Evolutionary conservation across 2,329 filamentous ascomycete species (phyloP).

Genomic region (Cucurbitaria berberidis): DNA sequence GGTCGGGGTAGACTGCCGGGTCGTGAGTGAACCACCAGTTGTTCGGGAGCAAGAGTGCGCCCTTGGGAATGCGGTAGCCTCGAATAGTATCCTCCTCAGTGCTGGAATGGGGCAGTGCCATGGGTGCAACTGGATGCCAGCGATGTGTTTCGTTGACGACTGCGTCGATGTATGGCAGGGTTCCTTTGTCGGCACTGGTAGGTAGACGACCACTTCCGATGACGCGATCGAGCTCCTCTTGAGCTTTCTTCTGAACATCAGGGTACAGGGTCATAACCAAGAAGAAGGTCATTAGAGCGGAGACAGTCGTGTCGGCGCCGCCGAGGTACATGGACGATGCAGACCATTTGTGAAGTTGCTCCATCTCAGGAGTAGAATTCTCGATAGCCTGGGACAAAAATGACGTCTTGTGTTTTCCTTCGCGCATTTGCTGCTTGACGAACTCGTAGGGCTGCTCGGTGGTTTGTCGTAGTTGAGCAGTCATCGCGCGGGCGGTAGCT

Average conservation of each 20-base stretch:
- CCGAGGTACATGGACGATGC: constrained; percentile 52
- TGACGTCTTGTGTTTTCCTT: constrained; percentile 40
- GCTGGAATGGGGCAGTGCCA: constrained; percentile 41
- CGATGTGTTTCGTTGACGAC: constrained; percentile 53
- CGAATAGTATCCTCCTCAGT: constrained; percentile 46
- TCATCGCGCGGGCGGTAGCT: constrained; percentile 25
- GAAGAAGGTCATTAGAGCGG: constrained; percentile 53
- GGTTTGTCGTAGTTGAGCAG: constrained; percentile 20
- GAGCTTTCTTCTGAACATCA: constrained; percentile 55
- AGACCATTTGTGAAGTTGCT: constrained; percentile 50
- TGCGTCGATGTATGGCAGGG: constrained; percentile 47
- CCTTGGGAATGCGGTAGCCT: constrained; percentile 52
- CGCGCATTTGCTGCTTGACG: constrained; percentile 50
- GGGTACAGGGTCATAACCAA: constrained; percentile 61
- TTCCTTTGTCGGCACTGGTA: constrained; percentile 53
- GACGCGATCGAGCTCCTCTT: constrained; percentile 55
- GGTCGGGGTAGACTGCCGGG: constrained; percentile 43
- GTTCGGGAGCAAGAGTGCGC: constrained; percentile 44
- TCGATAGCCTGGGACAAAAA: constrained; percentile 51
- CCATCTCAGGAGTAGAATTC: constrained; percentile 39
- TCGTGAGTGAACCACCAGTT: constrained; percentile 53
- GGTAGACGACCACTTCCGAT: constrained; percentile 58
- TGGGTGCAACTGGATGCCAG: constrained; percentile 39
- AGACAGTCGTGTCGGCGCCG: constrained; percentile 55
- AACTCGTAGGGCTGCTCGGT: constrained; percentile 50